Evolutionary conservation across 2,329 filamentous ascomycete species (phyloP), one percentile per base, ranked within the genome.

Genomic region (Colletotrichum theobromicola): DNA sequence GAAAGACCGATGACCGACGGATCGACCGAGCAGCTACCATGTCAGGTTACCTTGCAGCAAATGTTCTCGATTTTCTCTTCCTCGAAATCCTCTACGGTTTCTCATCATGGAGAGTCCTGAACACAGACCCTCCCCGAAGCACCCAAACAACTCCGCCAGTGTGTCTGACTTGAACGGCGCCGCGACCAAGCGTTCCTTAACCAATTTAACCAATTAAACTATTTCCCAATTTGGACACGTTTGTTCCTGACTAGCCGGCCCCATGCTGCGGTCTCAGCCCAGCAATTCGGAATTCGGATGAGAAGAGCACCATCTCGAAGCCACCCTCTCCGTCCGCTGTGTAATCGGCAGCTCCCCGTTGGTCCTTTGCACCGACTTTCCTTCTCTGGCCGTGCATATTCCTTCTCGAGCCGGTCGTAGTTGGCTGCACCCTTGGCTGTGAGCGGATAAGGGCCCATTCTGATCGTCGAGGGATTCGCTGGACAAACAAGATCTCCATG

Each of bases 151-250:
- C 9, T n/a, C 37, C 57, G 30, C 46, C 42, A 42, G 21, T 24
- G n/a, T 32, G 67, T 37, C 50, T 53, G 46, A 55, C 61, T 61
- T 62, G 37, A 67, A 63, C 68, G 57, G 62, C 57, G 68, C 57
- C 63, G 30, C 62, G 68, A 37, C 72, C 69, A 75, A 72, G 72
- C 57, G 72, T 75, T 72, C 46, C 37, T 32, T 13, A 34, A 18
- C 26, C 60, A 55, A 70, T 74, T 32, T 13, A 34, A 18, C 26
- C 60, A 55, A 70, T 74, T 46, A 53, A 34, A 74, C 63, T 72
- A 53, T 72, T 75, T 58, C 63, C 62, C n/a, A 26, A 67, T 67
- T 16, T 37, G 63, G 46, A 28, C 28, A 26, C 8, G 12, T 37
- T 35, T 21, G 72, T 72, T 58, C 63, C 62, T 75, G 69, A 63